phyloP scores from a whole-genome alignment of 371 early-diverging fungal species.

The Dichotomocladium elegans region DNA sequence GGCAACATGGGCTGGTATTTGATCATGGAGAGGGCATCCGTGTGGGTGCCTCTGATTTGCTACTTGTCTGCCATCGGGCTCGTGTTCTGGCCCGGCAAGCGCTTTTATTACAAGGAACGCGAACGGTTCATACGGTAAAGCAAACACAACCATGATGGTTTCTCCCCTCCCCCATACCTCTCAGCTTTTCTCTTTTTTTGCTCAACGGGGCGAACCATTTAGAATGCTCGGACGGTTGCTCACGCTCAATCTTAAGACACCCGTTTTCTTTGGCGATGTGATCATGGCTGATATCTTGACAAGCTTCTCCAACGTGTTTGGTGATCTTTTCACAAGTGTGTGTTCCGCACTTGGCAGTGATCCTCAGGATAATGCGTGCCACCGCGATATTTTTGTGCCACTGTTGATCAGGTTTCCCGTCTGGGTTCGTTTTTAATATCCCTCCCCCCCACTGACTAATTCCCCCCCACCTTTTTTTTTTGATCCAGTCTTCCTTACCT shows the following conservation, averaged over 20 bases:
- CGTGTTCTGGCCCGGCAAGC: slow-evolving; percentile 53
- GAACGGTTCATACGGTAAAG: slow-evolving; percentile 60
- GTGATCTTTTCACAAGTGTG: slow-evolving; percentile 62
- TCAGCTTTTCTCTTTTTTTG: neutral
- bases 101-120: slow-evolving; percentile 58
- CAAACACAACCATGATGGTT: too few species aligned
- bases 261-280: slow-evolving; percentile 79
- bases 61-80: slow-evolving; percentile 49
- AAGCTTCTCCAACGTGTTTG: slow-evolving; percentile 84
- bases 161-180: too few species aligned
- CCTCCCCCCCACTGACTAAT: neutral
- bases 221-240: slow-evolving; percentile 39
- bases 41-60: slow-evolving; percentile 24
- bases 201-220: neutral
- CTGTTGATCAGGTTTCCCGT: slow-evolving; percentile 54
- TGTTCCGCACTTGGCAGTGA: neutral
- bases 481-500: slow-evolving; percentile 69
- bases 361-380: slow-evolving; percentile 43
- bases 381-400: slow-evolving; percentile 51
- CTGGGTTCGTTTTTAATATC: neutral
- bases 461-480: neutral
- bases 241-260: slow-evolving; percentile 45
- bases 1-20: slow-evolving; percentile 32
- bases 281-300: slow-evolving; percentile 92
- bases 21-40: slow-evolving; percentile 5